A percentile compares a stretch with the other conserved stretches of the same genome.
Conservation (phyloP, 495 filamentous ascomycete species). For the Cladorrhinum samala region DNA sequence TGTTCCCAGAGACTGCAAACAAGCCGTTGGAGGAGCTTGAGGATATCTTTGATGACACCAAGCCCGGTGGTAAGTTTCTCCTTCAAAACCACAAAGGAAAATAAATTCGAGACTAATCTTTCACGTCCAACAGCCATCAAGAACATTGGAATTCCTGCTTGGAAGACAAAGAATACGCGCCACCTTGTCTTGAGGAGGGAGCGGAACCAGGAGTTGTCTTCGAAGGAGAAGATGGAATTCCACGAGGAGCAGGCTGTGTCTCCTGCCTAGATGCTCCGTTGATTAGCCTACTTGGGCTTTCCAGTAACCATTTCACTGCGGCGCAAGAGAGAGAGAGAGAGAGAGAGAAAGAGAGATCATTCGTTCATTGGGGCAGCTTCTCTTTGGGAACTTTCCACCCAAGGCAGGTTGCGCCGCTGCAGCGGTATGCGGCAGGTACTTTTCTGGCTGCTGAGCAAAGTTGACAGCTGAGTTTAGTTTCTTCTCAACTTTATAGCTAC, state of each 20-base stretch:
- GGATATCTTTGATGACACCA: constrained; percentile 54
- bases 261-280: no score
- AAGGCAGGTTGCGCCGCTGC: no score
- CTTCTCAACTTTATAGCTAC: no score
- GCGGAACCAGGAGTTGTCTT: constrained; percentile 24
- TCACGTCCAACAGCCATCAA: constrained; percentile 42
- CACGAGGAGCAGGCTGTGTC: not conserved
- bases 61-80: constrained; percentile 20
- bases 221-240: constrained; percentile 28
- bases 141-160: constrained; percentile 61
- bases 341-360: no score
- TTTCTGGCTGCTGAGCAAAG: no score
- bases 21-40: constrained; percentile 76
- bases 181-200: constrained; percentile 25
- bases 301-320: not conserved
- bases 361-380: no score
- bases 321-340: no score
- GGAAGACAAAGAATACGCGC: constrained; percentile 53
- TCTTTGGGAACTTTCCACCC: no score
- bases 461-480: no score
- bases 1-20: constrained; percentile 78
- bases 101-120: not conserved
- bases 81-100: not conserved
- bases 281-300: no score
- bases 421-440: no score